A percentile compares a stretch with the other conserved stretches of the same genome.
Evolutionary conservation across 1,284 basidiomycete species (phyloP).

Genomic region (Austropuccinia psidii): DNA sequence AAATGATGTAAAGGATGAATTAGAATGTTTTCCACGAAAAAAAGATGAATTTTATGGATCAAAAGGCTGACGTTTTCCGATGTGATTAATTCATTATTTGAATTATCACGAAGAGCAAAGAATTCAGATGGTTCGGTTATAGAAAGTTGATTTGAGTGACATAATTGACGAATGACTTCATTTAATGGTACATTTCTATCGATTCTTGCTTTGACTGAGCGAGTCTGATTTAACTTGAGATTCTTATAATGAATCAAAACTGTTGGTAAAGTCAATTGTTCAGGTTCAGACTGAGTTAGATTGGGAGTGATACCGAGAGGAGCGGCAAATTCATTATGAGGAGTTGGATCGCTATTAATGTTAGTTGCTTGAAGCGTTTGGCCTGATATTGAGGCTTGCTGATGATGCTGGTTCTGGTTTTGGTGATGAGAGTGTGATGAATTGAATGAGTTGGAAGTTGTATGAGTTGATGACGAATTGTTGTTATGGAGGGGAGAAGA

Average conservation of each 20-base stretch:
- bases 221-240: background rate
- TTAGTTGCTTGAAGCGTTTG: background rate
- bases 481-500: background rate
- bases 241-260: conserved; percentile 29
- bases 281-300: conserved; percentile 18
- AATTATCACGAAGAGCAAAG: conserved; percentile 72
- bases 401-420: background rate
- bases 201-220: conserved; percentile 43
- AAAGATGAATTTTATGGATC: background rate
- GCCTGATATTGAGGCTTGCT: background rate
- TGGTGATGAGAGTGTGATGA: background rate
- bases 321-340: background rate
- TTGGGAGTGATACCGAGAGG: conserved; percentile 33
- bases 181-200: conserved; percentile 43
- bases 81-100: conserved; percentile 79
- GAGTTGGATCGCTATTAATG: background rate
- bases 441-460: conserved; percentile 20
- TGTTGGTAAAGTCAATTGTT: conserved; percentile 23
- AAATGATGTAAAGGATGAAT: background rate
- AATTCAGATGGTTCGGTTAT: conserved; percentile 71
- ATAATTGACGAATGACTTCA: conserved; percentile 47
- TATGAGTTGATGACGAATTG: conserved; percentile 1
- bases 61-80: conserved; percentile 61
- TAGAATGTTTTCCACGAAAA: background rate
- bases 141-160: conserved; percentile 56